Conservation (phyloP, 78 protist genomes). For the Dictyostelium firmibasis region DNA sequence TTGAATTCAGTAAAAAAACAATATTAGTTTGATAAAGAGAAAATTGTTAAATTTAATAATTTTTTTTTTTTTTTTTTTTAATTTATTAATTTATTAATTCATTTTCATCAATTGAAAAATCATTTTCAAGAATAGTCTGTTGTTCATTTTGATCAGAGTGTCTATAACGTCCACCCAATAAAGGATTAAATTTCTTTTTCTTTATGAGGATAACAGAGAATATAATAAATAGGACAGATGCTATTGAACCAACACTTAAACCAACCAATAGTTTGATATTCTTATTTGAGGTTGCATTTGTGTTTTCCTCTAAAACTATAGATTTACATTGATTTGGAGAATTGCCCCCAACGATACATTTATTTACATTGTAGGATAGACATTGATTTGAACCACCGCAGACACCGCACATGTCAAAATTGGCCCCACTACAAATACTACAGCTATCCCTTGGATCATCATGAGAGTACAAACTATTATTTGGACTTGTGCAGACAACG, state of each 20-base stretch:
- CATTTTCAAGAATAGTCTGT: background rate
- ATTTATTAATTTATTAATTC: background rate
- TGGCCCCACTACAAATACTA: background rate
- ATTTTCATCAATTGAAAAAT: slow-evolving; percentile 4
- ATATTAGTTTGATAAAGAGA: too few relatives aligned
- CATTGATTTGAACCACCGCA: slow-evolving; percentile 26
- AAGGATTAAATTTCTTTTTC: background rate
- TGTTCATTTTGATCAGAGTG: background rate
- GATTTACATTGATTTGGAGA: background rate
- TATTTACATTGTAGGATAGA: background rate
- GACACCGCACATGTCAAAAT: slow-evolving; percentile 29
- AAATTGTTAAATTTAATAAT: too few relatives aligned
- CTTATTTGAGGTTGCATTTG: background rate
- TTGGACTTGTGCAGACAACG: background rate
- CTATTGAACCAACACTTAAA: background rate
- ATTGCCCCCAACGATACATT: background rate
- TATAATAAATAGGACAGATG: background rate
- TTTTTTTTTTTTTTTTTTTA: background rate
- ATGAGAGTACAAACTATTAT: background rate
- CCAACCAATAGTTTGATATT: background rate
- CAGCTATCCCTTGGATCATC: background rate
- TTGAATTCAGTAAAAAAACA: too few relatives aligned
- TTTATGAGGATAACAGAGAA: background rate
- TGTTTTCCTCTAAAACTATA: background rate
- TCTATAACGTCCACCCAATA: background rate